phyloP scores from a whole-genome alignment of 2,329 filamentous ascomycete species.

The Akanthomyces uredinophilus region DNA sequence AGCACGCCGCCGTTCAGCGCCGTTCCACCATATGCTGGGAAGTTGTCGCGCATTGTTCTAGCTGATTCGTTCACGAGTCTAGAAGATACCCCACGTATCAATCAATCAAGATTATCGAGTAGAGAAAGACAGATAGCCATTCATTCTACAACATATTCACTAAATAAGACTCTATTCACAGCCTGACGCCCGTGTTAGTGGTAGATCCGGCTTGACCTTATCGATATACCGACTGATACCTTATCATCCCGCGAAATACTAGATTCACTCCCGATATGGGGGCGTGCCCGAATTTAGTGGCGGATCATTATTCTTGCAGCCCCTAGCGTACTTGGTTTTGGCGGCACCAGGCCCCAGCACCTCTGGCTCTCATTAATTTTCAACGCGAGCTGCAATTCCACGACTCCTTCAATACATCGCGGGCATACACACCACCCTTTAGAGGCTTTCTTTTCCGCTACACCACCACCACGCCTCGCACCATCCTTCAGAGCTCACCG shows the following conservation, averaged over 20 bases:
- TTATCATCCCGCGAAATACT: slow-evolving; percentile 4
- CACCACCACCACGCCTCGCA: slow-evolving; percentile 1
- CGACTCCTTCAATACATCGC: slow-evolving; percentile 18
- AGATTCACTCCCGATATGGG: neutral
- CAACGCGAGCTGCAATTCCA: slow-evolving; percentile 26
- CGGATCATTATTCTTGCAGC: slow-evolving; percentile 33
- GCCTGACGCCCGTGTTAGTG: neutral
- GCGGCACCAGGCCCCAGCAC: slow-evolving; percentile 34
- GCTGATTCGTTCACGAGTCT: no score
- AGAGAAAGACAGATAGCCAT: no score
- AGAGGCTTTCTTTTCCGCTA: slow-evolving; percentile 3
- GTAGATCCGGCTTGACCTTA: neutral
- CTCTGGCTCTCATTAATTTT: slow-evolving; percentile 34
- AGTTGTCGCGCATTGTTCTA: no score
- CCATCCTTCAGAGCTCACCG: slow-evolving; percentile 3
- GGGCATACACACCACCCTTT: neutral
- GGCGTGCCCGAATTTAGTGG: slow-evolving; percentile 14
- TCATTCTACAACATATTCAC: no score
- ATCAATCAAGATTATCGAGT: no score
- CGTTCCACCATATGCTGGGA: neutral
- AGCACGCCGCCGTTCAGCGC: neutral
- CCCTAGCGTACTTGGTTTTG: slow-evolving; percentile 40
- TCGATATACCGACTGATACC: neutral
- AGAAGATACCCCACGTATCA: no score
- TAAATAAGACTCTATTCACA: neutral